Evolutionary conservation across 2,329 filamentous ascomycete species (phyloP).

Genomic region (Laburnicola sp.): DNA sequence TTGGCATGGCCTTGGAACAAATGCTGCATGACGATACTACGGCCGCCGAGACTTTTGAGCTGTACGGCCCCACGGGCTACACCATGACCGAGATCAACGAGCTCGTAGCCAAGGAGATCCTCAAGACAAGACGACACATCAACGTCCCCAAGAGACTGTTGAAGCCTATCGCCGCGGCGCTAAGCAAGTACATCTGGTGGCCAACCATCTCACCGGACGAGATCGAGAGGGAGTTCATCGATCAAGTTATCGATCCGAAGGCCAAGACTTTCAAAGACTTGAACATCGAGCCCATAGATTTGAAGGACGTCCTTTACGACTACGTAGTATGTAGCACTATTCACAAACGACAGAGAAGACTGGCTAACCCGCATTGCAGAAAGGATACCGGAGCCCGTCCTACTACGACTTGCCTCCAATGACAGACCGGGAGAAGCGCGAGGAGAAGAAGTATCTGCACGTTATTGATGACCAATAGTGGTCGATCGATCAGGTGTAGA

Average conservation of each 20-base stretch:
- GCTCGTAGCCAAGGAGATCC: constrained; percentile 88
- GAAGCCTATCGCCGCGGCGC: constrained; percentile 70
- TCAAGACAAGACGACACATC: constrained; percentile 85
- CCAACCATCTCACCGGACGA: constrained; percentile 79
- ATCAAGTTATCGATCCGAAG: constrained; percentile 84
- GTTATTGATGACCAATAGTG: constrained; percentile 57
- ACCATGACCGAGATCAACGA: constrained; percentile 83
- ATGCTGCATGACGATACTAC: constrained; percentile 93
- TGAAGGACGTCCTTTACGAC: constrained; percentile 85
- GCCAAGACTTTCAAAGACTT: constrained; percentile 97
- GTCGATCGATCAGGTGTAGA: neutral
- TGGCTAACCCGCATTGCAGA: constrained; percentile 54
- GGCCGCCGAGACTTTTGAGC: constrained; percentile 86
- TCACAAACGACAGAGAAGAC: neutral
- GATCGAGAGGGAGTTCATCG: constrained; percentile 87
- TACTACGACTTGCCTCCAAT: constrained; percentile 94
- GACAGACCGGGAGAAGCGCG: constrained; percentile 89
- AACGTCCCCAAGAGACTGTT: constrained; percentile 83
- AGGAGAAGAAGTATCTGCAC: constrained; percentile 97
- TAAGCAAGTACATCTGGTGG: constrained; percentile 91
- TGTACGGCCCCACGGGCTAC: constrained; percentile 93
- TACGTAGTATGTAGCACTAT: constrained; percentile 71
- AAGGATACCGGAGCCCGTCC: constrained; percentile 84
- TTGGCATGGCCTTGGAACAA: constrained; percentile 82
- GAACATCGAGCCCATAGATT: constrained; percentile 83